Evolutionary conservation across 345 rosid species (phyloP).

Genomic region (Eucalyptus viminalis): DNA sequence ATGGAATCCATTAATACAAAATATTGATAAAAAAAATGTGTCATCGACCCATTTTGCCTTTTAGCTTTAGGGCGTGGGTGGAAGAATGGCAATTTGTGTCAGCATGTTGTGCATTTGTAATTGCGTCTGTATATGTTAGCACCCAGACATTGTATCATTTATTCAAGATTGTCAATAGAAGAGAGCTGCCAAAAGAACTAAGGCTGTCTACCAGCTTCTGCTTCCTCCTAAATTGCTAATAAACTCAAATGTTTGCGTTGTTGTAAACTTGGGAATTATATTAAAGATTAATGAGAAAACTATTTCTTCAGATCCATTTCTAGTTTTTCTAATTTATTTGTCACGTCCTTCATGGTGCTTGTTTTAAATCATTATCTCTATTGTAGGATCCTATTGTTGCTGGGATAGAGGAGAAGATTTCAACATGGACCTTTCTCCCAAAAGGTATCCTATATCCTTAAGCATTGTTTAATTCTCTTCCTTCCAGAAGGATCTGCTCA

Average conservation of each 20-base stretch:
- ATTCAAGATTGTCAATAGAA: background rate
- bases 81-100: background rate
- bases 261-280: background rate
- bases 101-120: background rate
- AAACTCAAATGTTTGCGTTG: background rate
- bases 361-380: background rate
- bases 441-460: slow-evolving; percentile 39
- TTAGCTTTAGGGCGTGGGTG: background rate
- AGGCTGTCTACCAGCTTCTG: background rate
- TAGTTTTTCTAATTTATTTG: background rate
- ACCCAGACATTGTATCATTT: background rate
- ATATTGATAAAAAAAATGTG: too few relatives aligned
- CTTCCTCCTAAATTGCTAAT: background rate
- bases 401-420: slow-evolving; percentile 87
- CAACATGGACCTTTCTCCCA: slow-evolving; percentile 95
- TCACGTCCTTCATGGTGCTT: background rate
- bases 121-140: background rate
- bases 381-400: slow-evolving; percentile 76
- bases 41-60: too few relatives aligned
- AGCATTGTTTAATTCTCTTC: background rate
- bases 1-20: too few relatives aligned
- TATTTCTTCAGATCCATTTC: background rate
- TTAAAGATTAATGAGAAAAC: background rate
- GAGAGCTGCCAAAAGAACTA: background rate
- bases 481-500: background rate